Percentiles rank a stretch among this genome's conserved stretches.
Conservation (phyloP, 768 basidiomycete genomes). For the Agrocybe praecox region DNA sequence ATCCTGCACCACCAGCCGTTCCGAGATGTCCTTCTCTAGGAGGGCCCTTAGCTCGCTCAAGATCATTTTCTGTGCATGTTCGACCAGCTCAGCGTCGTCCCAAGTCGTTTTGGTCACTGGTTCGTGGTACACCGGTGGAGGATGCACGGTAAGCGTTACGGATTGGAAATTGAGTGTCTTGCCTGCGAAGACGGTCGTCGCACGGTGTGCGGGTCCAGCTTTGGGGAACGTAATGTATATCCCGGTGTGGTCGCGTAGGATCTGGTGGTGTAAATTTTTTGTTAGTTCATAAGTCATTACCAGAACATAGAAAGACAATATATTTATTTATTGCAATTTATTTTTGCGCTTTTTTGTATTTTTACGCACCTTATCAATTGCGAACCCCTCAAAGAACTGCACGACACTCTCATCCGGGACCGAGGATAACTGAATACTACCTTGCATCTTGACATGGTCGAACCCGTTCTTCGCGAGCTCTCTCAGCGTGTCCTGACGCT, state of each 20-base stretch:
- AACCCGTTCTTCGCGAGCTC: slow-evolving; percentile 62
- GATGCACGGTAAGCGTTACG: slow-evolving; percentile 56
- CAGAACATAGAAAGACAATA: slow-evolving; percentile 4
- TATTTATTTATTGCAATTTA: too few relatives aligned
- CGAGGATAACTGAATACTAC: slow-evolving; percentile 45
- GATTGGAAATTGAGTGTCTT: slow-evolving; percentile 61
- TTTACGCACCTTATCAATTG: slow-evolving; percentile 71
- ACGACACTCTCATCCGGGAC: slow-evolving; percentile 71
- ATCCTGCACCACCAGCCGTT: slow-evolving; percentile 57
- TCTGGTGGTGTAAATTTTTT: slow-evolving; percentile 36
- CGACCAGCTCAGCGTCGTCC: slow-evolving; percentile 55
- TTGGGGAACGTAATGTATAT: slow-evolving; percentile 85
- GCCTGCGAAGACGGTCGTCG: slow-evolving; percentile 62
- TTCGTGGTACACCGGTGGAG: slow-evolving; percentile 37
- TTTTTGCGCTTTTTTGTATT: too few relatives aligned
- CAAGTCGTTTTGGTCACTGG: slow-evolving; percentile 46
- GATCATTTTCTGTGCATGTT: slow-evolving; percentile 57
- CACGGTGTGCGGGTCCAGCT: slow-evolving; percentile 62
- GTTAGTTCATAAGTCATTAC: slow-evolving; percentile 6
- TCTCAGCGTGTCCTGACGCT: slow-evolving; percentile 42
- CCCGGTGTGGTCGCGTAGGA: slow-evolving; percentile 68
- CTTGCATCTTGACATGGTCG: slow-evolving; percentile 67
- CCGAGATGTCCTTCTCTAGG: slow-evolving; percentile 68
- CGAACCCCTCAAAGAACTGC: slow-evolving; percentile 69
- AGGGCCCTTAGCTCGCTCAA: slow-evolving; percentile 54